Percentiles rank a stretch among this genome's conserved stretches.
phyloP scores from a whole-genome alignment of 148 eudicot species.

The Rhododendron vialii region DNA sequence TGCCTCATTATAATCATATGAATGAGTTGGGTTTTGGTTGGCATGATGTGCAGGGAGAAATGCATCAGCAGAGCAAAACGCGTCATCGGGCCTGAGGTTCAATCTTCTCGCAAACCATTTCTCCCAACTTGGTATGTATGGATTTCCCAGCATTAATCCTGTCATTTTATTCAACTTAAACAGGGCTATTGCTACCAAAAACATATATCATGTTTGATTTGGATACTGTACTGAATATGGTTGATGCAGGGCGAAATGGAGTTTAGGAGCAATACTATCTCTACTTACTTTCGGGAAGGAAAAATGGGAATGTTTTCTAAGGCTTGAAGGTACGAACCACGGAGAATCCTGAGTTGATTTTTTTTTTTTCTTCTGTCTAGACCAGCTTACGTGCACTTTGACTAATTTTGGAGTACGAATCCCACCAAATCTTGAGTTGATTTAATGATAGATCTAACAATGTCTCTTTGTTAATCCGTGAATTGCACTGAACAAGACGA shows the following conservation, averaged over 20 bases:
- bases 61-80: background rate
- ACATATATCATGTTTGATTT: background rate
- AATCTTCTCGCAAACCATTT: background rate
- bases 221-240: background rate
- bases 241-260: background rate
- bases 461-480: background rate
- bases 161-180: too few species aligned
- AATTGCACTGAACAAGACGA: background rate
- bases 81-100: background rate
- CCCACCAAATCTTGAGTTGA: background rate
- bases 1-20: background rate
- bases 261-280: background rate
- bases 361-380: too few species aligned
- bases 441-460: background rate
- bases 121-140: background rate
- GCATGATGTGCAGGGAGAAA: background rate
- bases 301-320: background rate
- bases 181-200: too few species aligned
- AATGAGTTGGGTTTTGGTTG: background rate
- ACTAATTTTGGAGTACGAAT: too few species aligned
- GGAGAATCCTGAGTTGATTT: too few species aligned
- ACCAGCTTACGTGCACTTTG: too few species aligned
- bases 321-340: background rate
- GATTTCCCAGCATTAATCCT: too few species aligned
- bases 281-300: background rate